Evolutionary conservation across 257 asterid genomes (phyloP).

Genomic region (Lithospermum erythrorhizon): DNA sequence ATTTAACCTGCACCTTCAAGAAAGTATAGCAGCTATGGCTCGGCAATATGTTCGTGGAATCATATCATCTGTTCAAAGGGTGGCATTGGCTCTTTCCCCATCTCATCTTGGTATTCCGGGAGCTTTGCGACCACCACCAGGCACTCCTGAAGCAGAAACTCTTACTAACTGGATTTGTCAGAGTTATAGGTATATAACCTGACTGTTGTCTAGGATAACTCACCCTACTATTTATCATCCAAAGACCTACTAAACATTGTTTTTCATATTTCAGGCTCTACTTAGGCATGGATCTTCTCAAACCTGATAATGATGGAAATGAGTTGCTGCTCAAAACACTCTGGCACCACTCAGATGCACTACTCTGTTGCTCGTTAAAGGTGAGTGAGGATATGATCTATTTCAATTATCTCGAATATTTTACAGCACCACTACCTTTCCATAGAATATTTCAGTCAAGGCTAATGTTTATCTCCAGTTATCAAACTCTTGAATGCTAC

Average conservation of each 20-base stretch:
- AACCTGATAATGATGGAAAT: slow-evolving; percentile 50
- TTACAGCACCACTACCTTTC: not conserved
- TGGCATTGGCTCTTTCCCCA: slow-evolving; percentile 85
- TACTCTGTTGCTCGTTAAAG: slow-evolving; percentile 91
- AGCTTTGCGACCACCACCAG: slow-evolving; percentile 57
- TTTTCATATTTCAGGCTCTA: slow-evolving; percentile 39
- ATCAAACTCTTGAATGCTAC: too few relatives aligned
- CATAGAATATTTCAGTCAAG: not conserved
- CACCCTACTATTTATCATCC: not conserved
- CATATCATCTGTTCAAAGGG: slow-evolving; percentile 93
- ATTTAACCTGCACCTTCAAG: slow-evolving; percentile 78
- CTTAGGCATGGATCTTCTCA: slow-evolving; percentile 76
- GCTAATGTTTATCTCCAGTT: not conserved
- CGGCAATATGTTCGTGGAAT: slow-evolving; percentile 86
- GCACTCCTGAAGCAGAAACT: slow-evolving; percentile 77
- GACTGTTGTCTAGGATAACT: not conserved
- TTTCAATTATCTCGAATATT: not conserved
- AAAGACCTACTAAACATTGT: not conserved
- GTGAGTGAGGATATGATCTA: not conserved
- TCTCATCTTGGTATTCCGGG: slow-evolving; percentile 39
- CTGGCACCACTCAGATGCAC: slow-evolving; percentile 91
- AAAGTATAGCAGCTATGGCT: slow-evolving; percentile 76
- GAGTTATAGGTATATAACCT: slow-evolving; percentile 62
- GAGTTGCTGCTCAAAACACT: slow-evolving; percentile 61
- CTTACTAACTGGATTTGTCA: slow-evolving; percentile 88